Evolutionary conservation across 345 rosid species (phyloP), one percentile per base, ranked within the genome.

Genomic region (Linum usitatissimum): DNA sequence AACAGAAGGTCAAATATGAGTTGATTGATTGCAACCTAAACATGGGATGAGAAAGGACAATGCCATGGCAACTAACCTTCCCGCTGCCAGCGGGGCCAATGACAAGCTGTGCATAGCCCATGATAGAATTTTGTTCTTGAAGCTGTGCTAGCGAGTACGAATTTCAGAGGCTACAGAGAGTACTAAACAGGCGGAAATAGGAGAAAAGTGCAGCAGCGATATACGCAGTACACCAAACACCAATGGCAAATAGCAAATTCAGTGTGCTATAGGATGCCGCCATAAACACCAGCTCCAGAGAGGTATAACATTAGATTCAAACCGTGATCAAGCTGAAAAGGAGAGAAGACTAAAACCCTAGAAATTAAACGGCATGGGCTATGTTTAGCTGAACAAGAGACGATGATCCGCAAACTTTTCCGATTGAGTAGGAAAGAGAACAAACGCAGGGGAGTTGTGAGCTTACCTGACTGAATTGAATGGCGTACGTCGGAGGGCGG

Each of bases 41-140:
- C 58, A 3, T 31, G 18, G 48, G 14, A 59, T 3, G 2, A 36
- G 18, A 59, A 31, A 30, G 42, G 10, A 23, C 28, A 23, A 23
- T 28, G n/a, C 15, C 62, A 30, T 28, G 13, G 42, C 23, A 59
- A 67, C 64, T 64, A 68, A 91, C 95, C 98, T 85, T 87, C 61
- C 91, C 95, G 64, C 97, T 90, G 73, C 95, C 90, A 2, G 94
- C 94, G 55, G 91, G 88, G 64, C 82, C 90, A 14, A 84, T 86
- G 51, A 90, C 95, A 49, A 86, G 86, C 68, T 90, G 97, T 18
- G 95, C 91, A 20, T 86, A 90, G 57, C 95, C 97, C 95, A 90
- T 85, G 66, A 23, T 54, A 23, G 38, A 63, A 45, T 53, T n/a
- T 36, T 42, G 14, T 3, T 20, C 28, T 9, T 36, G 7, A 36